Conservation (phyloP, 495 filamentous ascomycete species). For the Thozetella sp. region DNA sequence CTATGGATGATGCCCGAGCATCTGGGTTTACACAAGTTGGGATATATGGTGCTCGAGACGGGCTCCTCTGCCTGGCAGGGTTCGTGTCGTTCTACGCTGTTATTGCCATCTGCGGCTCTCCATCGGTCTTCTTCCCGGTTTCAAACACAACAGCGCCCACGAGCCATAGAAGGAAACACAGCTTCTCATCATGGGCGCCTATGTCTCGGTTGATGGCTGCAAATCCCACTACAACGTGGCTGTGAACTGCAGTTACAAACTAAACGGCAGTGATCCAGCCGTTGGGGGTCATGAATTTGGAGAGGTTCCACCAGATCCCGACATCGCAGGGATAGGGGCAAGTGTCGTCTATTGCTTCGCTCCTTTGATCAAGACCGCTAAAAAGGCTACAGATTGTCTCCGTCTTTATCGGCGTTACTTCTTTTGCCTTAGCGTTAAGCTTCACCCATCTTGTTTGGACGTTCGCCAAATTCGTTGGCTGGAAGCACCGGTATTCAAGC, state of each 20-base stretch:
- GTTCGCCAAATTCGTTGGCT: constrained; percentile 4
- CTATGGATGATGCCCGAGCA: too few species aligned
- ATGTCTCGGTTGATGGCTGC: constrained; percentile 23
- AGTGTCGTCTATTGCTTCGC: neutral
- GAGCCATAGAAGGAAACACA: too few species aligned
- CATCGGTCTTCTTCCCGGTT: too few species aligned
- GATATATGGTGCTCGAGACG: too few species aligned
- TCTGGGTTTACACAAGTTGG: too few species aligned
- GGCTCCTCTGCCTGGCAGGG: too few species aligned
- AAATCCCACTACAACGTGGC: constrained; percentile 17
- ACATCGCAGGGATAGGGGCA: constrained; percentile 15
- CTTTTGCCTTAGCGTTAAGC: constrained; percentile 18
- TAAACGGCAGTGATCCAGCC: neutral
- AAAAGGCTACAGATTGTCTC: constrained; percentile 19
- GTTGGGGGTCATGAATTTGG: constrained; percentile 1
- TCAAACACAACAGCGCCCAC: too few species aligned
- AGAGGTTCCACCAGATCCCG: constrained; percentile 7
- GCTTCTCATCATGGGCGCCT: constrained; percentile 21
- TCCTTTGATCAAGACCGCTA: neutral
- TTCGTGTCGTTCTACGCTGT: too few species aligned
- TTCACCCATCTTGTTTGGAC: constrained; percentile 17
- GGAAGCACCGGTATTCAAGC: neutral
- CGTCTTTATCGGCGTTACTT: constrained; percentile 26
- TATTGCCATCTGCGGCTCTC: too few species aligned
- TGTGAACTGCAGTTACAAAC: constrained; percentile 14